phyloP scores from a whole-genome alignment of 176 grass and related monocot genomes.

The Cocos nucifera region DNA sequence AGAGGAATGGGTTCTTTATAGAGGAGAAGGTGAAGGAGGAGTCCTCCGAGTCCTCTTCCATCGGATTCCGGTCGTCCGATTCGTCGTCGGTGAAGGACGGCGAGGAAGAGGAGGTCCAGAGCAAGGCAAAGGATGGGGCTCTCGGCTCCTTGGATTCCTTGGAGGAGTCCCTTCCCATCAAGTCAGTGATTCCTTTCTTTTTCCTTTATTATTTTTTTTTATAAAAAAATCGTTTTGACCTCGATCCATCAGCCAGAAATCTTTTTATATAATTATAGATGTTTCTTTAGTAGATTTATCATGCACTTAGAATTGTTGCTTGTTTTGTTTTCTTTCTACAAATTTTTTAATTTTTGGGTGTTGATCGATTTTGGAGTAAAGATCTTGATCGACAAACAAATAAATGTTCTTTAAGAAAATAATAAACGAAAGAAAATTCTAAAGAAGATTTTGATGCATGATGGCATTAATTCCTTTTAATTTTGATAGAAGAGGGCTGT shows the following conservation, averaged over 20 bases:
- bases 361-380: too few species aligned
- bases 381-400: too few species aligned
- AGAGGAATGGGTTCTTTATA: conserved; percentile 1
- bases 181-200: conserved; percentile 24
- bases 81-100: conserved; percentile 31
- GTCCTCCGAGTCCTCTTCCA: conserved; percentile 46
- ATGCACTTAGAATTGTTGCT: conserved; percentile 2
- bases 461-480: neutral
- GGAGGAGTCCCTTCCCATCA: conserved; percentile 52
- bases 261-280: neutral
- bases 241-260: neutral
- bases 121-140: conserved; percentile 25
- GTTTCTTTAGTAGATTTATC: neutral
- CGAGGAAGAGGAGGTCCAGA: conserved; percentile 31
- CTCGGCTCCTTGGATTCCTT: conserved; percentile 38
- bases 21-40: conserved; percentile 23
- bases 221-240: too few species aligned
- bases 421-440: neutral
- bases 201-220: neutral
- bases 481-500: conserved; percentile 43
- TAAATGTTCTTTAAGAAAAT: too few species aligned
- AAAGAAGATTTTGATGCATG: neutral
- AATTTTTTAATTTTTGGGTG: too few species aligned
- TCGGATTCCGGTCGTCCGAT: conserved; percentile 27
- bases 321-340: neutral